Evolutionary conservation across 2,329 filamentous ascomycete species (phyloP).

Genomic region (Claviceps arundinis): DNA sequence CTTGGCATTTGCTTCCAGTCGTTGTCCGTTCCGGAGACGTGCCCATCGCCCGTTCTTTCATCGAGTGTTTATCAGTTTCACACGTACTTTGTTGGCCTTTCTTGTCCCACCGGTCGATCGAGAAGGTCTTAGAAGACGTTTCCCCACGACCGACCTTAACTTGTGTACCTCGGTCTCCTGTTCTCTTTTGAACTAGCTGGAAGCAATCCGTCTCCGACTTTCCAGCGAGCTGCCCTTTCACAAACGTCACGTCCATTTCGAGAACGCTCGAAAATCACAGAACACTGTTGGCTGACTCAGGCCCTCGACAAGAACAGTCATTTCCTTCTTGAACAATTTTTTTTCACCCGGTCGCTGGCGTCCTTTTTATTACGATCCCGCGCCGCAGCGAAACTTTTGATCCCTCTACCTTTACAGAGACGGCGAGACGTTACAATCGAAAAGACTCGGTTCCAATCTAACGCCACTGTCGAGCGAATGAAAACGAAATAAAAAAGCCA

Average conservation of each 20-base stretch:
- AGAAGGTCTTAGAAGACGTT: background rate
- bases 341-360: slow-evolving; percentile 39
- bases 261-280: background rate
- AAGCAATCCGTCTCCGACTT: slow-evolving; percentile 17
- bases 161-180: slow-evolving; percentile 13
- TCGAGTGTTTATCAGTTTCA: slow-evolving; percentile 17
- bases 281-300: background rate
- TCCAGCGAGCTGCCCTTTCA: slow-evolving; percentile 18
- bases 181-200: slow-evolving; percentile 16
- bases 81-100: background rate
- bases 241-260: slow-evolving; percentile 9
- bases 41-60: slow-evolving; percentile 12
- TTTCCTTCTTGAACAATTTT: slow-evolving; percentile 15
- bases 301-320: slow-evolving; percentile 24
- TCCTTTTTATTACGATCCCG: slow-evolving; percentile 29
- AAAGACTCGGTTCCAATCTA: background rate
- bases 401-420: background rate
- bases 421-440: background rate
- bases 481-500: background rate
- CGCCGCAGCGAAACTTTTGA: slow-evolving; percentile 17
- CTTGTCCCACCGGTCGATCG: background rate
- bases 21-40: slow-evolving; percentile 12
- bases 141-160: background rate
- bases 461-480: background rate
- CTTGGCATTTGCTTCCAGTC: slow-evolving; percentile 7